phyloP scores from a whole-genome alignment of 2,329 filamentous ascomycete genomes.

The Neophaeococcomyces aloes region DNA sequence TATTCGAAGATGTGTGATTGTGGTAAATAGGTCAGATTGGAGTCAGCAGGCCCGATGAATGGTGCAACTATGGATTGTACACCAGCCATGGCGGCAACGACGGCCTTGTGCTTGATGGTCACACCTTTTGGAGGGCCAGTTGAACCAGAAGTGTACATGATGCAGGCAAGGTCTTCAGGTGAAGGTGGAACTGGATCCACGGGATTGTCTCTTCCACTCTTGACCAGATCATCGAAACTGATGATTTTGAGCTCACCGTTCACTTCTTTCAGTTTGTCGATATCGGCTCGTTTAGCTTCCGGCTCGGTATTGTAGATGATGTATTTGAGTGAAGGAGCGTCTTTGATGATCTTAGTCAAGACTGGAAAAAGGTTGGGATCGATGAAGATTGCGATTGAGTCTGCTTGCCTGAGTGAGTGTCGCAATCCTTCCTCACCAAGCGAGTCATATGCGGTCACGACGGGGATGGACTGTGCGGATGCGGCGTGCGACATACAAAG shows the following conservation, averaged over 20 bases:
- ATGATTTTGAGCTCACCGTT: constrained; percentile 41
- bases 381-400: constrained; percentile 27
- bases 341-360: constrained; percentile 43
- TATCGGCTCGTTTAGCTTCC: constrained; percentile 38
- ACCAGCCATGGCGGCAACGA: constrained; percentile 74
- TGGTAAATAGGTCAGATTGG: constrained; percentile 80
- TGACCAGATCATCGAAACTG: constrained; percentile 42
- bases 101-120: constrained; percentile 64
- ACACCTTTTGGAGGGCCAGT: constrained; percentile 80
- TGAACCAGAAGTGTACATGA: constrained; percentile 70
- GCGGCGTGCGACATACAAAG: constrained; percentile 69
- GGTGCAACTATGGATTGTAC: constrained; percentile 67
- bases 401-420: constrained; percentile 27
- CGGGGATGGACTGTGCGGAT: constrained; percentile 73
- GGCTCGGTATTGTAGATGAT: constrained; percentile 46
- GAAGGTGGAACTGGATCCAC: constrained; percentile 58
- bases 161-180: constrained; percentile 65
- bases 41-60: constrained; percentile 66
- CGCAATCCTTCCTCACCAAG: constrained; percentile 27
- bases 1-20: constrained; percentile 95
- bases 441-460: constrained; percentile 56
- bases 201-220: constrained; percentile 51
- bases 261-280: constrained; percentile 40
- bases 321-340: constrained; percentile 41
- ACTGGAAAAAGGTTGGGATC: constrained; percentile 34